Conservation (phyloP, 164 flowering plant species). For the Magnolia changhungtana region DNA sequence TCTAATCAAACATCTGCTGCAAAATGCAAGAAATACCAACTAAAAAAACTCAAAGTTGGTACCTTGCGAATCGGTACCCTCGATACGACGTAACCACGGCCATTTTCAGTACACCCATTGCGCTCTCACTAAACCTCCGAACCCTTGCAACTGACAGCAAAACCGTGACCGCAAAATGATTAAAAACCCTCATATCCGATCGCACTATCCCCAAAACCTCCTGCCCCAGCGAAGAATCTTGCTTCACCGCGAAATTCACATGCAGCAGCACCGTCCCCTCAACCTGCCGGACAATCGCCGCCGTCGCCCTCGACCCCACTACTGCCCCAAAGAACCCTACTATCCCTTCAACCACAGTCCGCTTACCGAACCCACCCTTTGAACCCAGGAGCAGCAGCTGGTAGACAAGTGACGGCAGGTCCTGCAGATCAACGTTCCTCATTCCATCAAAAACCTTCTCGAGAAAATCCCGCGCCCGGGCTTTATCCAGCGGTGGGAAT, state of each 20-base stretch:
- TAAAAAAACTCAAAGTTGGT: slow-evolving; percentile 4
- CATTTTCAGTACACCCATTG: slow-evolving; percentile 49
- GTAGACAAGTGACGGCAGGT: slow-evolving; percentile 71
- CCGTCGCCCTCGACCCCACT: slow-evolving; percentile 20
- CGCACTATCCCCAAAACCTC: slow-evolving; percentile 61
- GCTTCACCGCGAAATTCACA: slow-evolving; percentile 89
- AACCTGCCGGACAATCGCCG: slow-evolving; percentile 58
- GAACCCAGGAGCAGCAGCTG: slow-evolving; percentile 75
- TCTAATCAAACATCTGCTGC: neutral
- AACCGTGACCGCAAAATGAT: slow-evolving; percentile 62
- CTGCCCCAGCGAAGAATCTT: slow-evolving; percentile 75
- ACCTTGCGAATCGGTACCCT: slow-evolving; percentile 56
- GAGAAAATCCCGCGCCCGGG: slow-evolving; percentile 46
- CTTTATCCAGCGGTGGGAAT: slow-evolving; percentile 43
- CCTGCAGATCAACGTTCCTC: slow-evolving; percentile 61
- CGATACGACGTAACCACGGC: slow-evolving; percentile 50
- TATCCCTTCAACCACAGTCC: slow-evolving; percentile 71
- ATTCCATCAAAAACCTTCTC: slow-evolving; percentile 61
- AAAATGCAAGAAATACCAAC: neutral
- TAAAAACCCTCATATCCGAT: slow-evolving; percentile 49
- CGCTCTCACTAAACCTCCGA: slow-evolving; percentile 56
- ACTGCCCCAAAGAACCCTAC: slow-evolving; percentile 55
- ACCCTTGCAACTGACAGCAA: slow-evolving; percentile 67
- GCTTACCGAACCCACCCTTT: slow-evolving; percentile 59
- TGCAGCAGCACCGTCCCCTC: slow-evolving; percentile 89